Evolutionary conservation across 768 basidiomycete genomes (phyloP), one percentile per base, ranked within the genome.

Genomic region (Naematelia aurantialba): DNA sequence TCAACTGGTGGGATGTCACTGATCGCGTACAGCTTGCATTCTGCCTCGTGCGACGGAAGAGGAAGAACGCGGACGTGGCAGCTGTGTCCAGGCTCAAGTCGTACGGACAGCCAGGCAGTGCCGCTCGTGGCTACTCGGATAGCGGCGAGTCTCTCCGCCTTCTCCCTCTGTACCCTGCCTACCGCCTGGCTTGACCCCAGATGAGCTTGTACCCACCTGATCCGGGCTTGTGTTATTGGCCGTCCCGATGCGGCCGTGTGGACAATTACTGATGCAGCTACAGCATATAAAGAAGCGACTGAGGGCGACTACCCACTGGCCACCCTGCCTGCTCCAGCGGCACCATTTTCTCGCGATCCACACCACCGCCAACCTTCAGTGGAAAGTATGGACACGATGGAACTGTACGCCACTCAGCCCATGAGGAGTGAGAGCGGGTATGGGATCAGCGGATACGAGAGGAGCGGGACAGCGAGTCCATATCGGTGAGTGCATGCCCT

Each of bases 31-130:
- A 62, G 57, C 55, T 66, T 45, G 57, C 60, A 5, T 68, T 71
- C 65, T 71, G 57, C 60, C 66, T 64, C 44, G 25, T 71, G 17
- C 56, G 60, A 52, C 58, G 55, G 55, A 65, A 60, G 62, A 66
- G 58, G 59, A 61, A 58, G 26, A 50, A 58, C 24, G 39, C 29
- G 39, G 61, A 55, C 13, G 27, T 52, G 4, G 57, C 58, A 50
- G 30, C 30, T 22, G 26, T 30, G 26, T 3, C 48, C 45, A 39
- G 8, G 34, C 34, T 8, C 8, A 39, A 39, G 34, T 17, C 17
- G 8, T 39, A 39, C 34, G 8, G 34, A 39, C 34, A 17, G 8
- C 34, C 34, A 39, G 34, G 34, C 34, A 17, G 34, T 8, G 8
- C 34, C 17, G 34, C 8, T 8, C 34, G 34, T 39, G 34, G 34